Evolutionary conservation across 2,329 filamentous ascomycete species (phyloP).

Genomic region (Aspergillus fijiensis): DNA sequence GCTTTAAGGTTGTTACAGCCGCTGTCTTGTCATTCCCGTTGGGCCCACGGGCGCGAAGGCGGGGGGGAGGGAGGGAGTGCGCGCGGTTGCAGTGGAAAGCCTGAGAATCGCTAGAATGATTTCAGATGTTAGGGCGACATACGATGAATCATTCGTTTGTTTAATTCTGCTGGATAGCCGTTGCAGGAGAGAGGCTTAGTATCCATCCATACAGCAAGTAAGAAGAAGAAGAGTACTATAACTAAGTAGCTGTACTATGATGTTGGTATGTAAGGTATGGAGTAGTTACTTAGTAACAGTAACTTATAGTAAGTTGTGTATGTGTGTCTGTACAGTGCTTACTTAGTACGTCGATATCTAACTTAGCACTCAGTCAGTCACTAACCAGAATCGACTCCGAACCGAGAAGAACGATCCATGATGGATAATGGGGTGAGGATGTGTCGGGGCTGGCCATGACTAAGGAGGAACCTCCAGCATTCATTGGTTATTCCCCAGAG

Average conservation of each 20-base stretch:
- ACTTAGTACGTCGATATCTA: no score
- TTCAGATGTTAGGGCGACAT: neutral
- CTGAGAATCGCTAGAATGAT: neutral
- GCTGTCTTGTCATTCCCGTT: conserved; percentile 24
- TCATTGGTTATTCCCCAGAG: neutral
- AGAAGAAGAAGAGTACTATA: no score
- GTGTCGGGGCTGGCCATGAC: neutral
- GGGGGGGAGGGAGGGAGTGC: conserved; percentile 14
- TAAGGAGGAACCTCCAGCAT: neutral
- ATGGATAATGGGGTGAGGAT: neutral
- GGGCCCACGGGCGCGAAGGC: conserved; percentile 25
- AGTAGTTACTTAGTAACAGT: no score
- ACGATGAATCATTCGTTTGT: neutral
- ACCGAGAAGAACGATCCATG: neutral
- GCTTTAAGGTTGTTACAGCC: conserved; percentile 27
- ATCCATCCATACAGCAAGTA: no score
- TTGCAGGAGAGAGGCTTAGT: no score
- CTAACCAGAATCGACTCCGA: neutral
- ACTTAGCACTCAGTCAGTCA: no score
- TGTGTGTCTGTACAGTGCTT: no score
- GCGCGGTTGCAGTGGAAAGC: conserved; percentile 6
- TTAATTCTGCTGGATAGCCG: neutral
- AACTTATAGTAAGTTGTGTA: no score
- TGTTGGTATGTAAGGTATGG: no score
- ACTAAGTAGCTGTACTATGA: no score